A percentile compares a stretch with the other conserved stretches of the same genome.
Evolutionary conservation across 2,329 filamentous ascomycete species (phyloP).

Genomic region (Pyrenophora teres): DNA sequence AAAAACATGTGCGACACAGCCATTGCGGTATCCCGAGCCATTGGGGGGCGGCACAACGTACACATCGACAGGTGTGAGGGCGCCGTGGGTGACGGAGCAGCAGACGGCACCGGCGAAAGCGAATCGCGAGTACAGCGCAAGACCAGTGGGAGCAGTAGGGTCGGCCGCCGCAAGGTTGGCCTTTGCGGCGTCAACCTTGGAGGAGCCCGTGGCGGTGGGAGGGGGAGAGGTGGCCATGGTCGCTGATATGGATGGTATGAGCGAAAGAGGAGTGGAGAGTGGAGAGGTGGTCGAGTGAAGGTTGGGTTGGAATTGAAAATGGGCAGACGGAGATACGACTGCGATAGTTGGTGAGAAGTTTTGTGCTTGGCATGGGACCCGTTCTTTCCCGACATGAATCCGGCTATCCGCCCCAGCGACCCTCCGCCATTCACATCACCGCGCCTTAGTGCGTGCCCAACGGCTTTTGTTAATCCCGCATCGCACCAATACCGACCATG

Average conservation of each 20-base stretch:
- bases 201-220: constrained; percentile 55
- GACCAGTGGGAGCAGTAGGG: constrained; percentile 62
- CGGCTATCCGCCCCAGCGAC: constrained; percentile 15
- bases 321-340: constrained; percentile 26
- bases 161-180: constrained; percentile 52
- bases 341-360: constrained; percentile 22
- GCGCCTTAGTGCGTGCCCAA: constrained; percentile 15
- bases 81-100: constrained; percentile 97
- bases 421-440: constrained; percentile 21
- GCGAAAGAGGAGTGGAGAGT: constrained; percentile 41
- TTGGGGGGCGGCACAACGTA: constrained; percentile 62
- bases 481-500: not conserved
- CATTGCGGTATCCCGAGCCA: constrained; percentile 31
- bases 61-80: constrained; percentile 98
- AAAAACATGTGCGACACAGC: constrained; percentile 21
- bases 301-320: constrained; percentile 20
- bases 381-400: constrained; percentile 20
- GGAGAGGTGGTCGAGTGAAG: constrained; percentile 20
- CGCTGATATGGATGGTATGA: constrained; percentile 19
- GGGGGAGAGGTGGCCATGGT: constrained; percentile 46
- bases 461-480: constrained; percentile 16
- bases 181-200: constrained; percentile 60
- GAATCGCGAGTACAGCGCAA: constrained; percentile 90
- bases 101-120: constrained; percentile 97
- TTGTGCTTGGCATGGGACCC: constrained; percentile 22